Percentiles rank a stretch among this genome's conserved stretches.
These are phyloP conservation scores for Skeletonema marinoi DNA, from an alignment of 108 stramenopile genomes.

Conservation along the genomic window DNA sequence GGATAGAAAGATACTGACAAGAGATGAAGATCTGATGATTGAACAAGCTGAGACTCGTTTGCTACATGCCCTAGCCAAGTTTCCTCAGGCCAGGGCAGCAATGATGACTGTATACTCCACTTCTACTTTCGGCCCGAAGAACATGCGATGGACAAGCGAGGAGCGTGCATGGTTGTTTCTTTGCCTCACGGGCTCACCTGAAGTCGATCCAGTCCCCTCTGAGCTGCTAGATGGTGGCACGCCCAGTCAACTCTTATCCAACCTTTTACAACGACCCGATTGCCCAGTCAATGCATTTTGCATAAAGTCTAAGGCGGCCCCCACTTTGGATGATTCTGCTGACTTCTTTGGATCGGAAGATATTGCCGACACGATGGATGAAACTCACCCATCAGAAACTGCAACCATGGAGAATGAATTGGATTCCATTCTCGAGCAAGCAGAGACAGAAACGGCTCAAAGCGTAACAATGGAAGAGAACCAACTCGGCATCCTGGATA, in stretches of 20 bases:
- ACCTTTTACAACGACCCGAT: slow-evolving; percentile 39
- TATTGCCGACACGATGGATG: neutral
- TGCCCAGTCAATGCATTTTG: slow-evolving; percentile 51
- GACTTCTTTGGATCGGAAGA: neutral
- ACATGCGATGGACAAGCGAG: slow-evolving; percentile 61
- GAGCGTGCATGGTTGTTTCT: slow-evolving; percentile 75
- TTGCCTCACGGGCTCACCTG: slow-evolving; percentile 53
- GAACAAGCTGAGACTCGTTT: slow-evolving; percentile 55
- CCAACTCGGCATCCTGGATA: slow-evolving; percentile 39
- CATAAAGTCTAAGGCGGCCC: neutral
- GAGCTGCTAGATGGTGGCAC: slow-evolving; percentile 46
- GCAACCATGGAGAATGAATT: neutral
- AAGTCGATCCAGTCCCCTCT: slow-evolving; percentile 35
- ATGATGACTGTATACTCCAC: slow-evolving; percentile 54
- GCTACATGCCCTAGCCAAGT: slow-evolving; percentile 57
- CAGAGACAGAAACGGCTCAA: neutral
- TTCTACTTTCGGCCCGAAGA: slow-evolving; percentile 47
- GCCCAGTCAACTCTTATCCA: slow-evolving; percentile 28
- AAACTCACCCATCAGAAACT: neutral
- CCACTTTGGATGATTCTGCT: neutral
- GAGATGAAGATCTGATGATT: slow-evolving; percentile 40
- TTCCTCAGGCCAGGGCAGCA: slow-evolving; percentile 51
- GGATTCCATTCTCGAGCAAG: slow-evolving; percentile 8
- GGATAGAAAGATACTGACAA: slow-evolving; percentile 48
- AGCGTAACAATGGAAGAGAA: neutral